Base-by-base conservation (phyloP, 2,329 filamentous ascomycete species). In the Sporothrix euskadiensis region DNA sequence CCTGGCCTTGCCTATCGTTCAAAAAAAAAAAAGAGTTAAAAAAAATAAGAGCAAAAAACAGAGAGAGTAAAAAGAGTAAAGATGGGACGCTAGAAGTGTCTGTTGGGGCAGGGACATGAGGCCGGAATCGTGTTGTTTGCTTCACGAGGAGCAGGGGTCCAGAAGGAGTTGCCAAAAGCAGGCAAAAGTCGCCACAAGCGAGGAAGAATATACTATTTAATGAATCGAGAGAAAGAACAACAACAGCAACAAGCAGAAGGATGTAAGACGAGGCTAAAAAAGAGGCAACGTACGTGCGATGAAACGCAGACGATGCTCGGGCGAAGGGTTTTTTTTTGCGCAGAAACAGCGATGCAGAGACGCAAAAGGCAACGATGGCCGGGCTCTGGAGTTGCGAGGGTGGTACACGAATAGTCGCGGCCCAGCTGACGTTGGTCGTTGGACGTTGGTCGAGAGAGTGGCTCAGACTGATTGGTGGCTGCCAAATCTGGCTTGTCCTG, bases 281-380 rank as follows among this genome's bases (percentile, higher is more conserved):
- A 52, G 35, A 32, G 32, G 22, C 16, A 32, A 35, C 30, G 57
- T 22, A 41, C 32, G 14, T 6, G 44, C 44, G 5, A 52, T 35
- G 44, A 52, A n/a, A 68, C 41, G 65, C 22, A 69, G 47, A 47
- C 47, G 66, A 54, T 54, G 44, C 66, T 47, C 30, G 30, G 32
- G 32, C 30, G 30, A 12, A 35, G 47, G 16, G 8, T 19, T 16
- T 26, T 26, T 26, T 26, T 26, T 26, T 26, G 26, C n/a, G 16
- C 10, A 54, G 66, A 35, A 56, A 30, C 30, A 39, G 47, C 26
- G 66, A 39, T 69, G 66, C 52, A 57, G 35, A 57, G 68, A 57
- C 49, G 52, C 52, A 70, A 70, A 59, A 44, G n/a, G 68, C 32
- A 70, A 69, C 44, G 22, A 41, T 61, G 57, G 4, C 8, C 22